Evolutionary conservation across 192 early-diverging fungal species (phyloP), one percentile per base, ranked within the genome.

Genomic region (Mortierella alpina): DNA sequence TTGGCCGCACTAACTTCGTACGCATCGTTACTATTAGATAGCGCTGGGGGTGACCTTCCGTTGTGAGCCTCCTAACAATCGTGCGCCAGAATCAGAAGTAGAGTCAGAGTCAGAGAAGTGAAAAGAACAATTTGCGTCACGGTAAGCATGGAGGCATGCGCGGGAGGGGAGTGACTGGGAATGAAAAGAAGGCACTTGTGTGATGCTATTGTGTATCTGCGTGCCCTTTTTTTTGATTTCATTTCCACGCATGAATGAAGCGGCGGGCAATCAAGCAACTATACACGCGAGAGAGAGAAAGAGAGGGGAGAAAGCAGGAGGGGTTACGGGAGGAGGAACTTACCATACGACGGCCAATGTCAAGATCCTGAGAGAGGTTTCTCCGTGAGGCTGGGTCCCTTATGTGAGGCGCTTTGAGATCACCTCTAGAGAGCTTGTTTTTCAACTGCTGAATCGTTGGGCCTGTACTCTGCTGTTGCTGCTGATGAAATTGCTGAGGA

Each of bases 11-110:
- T 66, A 81, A 84, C 10, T 90, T 82, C 77, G 88, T 85, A 83
- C 90, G 90, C 79, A 88, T 88, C 90, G 58, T 89, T 89, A 66
- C 84, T 84, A 63, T 90, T 87, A 68, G 85, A 88, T n/a, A 87
- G 87, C 18, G 89, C 87, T 20, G 92, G 87, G 0, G 83, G 54
- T 5, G 81, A 66, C 13, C 84, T 77, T 59, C 66, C 49, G n/a
- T 56, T 63, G 41, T 57, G 47, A 51, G 60, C 58, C 13, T 68
- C 61, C 51, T 72, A 60, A 10, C 23, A 42, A 53, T 63, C 61
- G 31, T 7, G 54, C 23, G n/a, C 8, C 8, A 55, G 9, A 22
- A 55, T 1, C n/a, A 15, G 11, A 31, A 31, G 31, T 31, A 31
- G 31, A 31, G 31, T 1, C 1, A 31, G 31, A 31, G 31, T 31